These are phyloP conservation scores for Allomyces macrogynus DNA, from an alignment of 192 early-diverging fungal species.

Conservation along the genomic window DNA sequence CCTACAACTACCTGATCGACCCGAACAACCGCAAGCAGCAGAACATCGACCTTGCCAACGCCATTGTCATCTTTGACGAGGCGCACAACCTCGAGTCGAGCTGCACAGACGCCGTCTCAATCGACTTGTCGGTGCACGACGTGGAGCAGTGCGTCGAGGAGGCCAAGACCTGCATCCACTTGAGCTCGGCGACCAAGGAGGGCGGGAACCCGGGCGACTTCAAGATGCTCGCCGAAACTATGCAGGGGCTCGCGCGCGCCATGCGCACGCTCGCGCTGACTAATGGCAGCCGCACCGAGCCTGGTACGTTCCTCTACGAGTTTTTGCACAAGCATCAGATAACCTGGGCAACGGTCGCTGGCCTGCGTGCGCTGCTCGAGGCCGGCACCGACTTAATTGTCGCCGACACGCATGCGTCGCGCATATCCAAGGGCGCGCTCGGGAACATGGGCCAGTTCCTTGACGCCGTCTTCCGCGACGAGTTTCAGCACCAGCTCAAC, in stretches of 20 bases:
- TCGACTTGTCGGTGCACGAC: slow-evolving; percentile 15
- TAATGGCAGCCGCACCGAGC: slow-evolving; percentile 3
- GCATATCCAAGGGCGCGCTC: not conserved
- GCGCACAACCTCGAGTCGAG: slow-evolving; percentile 23
- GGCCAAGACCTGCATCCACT: slow-evolving; percentile 1
- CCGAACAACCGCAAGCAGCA: slow-evolving; percentile 23
- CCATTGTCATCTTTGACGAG: slow-evolving; percentile 44
- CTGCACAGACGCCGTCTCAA: slow-evolving; percentile 22
- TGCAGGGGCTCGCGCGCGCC: not conserved
- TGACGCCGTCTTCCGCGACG: not conserved
- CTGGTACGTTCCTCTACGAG: slow-evolving; percentile 15
- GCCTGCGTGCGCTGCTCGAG: not conserved
- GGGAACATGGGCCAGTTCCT: not conserved
- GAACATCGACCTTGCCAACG: slow-evolving; percentile 26
- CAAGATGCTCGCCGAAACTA: not conserved
- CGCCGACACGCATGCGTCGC: not conserved
- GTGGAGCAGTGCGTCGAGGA: slow-evolving; percentile 10
- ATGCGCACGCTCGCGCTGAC: too few species aligned
- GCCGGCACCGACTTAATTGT: not conserved
- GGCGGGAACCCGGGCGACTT: slow-evolving; percentile 6
- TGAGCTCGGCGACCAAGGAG: slow-evolving; percentile 7
- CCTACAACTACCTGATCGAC: slow-evolving; percentile 45
- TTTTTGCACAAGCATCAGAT: slow-evolving; percentile 8
- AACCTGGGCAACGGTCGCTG: not conserved
- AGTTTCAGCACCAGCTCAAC: not conserved